These are phyloP conservation scores for Phytophthora kernoviae DNA, from an alignment of 352 stramenopile genomes.

Conservation along the genomic window DNA sequence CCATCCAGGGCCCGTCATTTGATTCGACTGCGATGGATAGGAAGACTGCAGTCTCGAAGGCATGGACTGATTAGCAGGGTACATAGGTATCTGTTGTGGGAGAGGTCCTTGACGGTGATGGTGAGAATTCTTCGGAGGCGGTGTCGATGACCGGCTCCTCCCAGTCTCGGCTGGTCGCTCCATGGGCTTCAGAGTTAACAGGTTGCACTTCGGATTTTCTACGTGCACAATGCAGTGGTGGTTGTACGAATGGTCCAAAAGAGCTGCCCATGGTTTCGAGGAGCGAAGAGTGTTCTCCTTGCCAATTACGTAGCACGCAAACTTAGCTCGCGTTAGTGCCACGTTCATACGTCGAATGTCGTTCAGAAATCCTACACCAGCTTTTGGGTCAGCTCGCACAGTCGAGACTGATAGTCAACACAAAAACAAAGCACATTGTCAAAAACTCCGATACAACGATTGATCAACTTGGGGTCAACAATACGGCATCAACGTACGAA, in stretches of 20 bases:
- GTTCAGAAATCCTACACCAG: constrained; percentile 88
- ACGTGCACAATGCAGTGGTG: constrained; percentile 84
- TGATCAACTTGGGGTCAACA: background rate
- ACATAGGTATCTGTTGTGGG: constrained; percentile 15
- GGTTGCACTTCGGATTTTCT: constrained; percentile 75
- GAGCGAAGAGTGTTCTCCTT: constrained; percentile 81
- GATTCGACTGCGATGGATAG: constrained; percentile 12
- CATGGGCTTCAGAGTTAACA: constrained; percentile 73
- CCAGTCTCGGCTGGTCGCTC: constrained; percentile 30
- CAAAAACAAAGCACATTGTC: constrained; percentile 19
- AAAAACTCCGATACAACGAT: constrained; percentile 3
- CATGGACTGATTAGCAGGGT: constrained; percentile 14
- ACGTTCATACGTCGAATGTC: constrained; percentile 92
- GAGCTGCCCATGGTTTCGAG: constrained; percentile 82
- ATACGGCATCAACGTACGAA: constrained; percentile 56
- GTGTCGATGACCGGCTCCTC: constrained; percentile 13
- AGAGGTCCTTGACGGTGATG: constrained; percentile 23
- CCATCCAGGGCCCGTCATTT: constrained; percentile 29
- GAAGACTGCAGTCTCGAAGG: constrained; percentile 9
- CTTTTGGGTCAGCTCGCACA: constrained; percentile 79
- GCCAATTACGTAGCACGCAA: constrained; percentile 88
- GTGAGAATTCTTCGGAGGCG: constrained; percentile 19
- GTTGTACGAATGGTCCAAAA: constrained; percentile 75
- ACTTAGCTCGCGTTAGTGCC: constrained; percentile 86
- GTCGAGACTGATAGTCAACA: constrained; percentile 75